Conservation (phyloP, 768 basidiomycete species). For the Flagelloscypha sp. region DNA sequence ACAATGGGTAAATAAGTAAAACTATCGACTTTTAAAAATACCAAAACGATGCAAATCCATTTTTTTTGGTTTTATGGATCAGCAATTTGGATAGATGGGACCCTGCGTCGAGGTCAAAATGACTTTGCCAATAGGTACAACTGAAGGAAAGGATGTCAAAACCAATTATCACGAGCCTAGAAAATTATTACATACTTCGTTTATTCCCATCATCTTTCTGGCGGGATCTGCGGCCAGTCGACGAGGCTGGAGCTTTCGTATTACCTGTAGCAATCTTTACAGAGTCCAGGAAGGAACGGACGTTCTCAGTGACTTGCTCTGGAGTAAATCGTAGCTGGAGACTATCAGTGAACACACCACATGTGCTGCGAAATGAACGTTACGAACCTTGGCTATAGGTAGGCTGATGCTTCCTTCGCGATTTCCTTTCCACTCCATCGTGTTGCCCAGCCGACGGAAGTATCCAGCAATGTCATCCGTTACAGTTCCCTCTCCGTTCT, state of each 20-base stretch:
- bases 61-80: too few species aligned
- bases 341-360: constrained; percentile 3
- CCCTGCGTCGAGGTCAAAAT: constrained; percentile 80
- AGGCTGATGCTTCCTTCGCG: constrained; percentile 76
- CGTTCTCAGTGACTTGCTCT: constrained; percentile 71
- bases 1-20: too few species aligned
- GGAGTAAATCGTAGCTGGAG: constrained; percentile 63
- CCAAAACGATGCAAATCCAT: too few species aligned
- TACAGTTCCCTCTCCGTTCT: constrained; percentile 87
- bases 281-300: constrained; percentile 64
- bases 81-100: too few species aligned
- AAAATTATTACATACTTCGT: too few species aligned
- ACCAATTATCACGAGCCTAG: too few species aligned
- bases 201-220: too few species aligned
- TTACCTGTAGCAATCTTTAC: constrained; percentile 74
- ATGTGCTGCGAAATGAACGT: constrained; percentile 1
- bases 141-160: too few species aligned
- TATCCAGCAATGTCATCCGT: constrained; percentile 82
- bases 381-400: constrained; percentile 66
- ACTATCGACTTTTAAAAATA: too few species aligned
- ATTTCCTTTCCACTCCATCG: constrained; percentile 91
- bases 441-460: constrained; percentile 69
- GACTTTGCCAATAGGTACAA: constrained; percentile 71
- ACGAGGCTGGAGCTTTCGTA: too few species aligned
- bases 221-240: too few species aligned